These are phyloP conservation scores for Hypericum androsaemum DNA, from an alignment of 345 rosid species.

Conservation along the genomic window DNA sequence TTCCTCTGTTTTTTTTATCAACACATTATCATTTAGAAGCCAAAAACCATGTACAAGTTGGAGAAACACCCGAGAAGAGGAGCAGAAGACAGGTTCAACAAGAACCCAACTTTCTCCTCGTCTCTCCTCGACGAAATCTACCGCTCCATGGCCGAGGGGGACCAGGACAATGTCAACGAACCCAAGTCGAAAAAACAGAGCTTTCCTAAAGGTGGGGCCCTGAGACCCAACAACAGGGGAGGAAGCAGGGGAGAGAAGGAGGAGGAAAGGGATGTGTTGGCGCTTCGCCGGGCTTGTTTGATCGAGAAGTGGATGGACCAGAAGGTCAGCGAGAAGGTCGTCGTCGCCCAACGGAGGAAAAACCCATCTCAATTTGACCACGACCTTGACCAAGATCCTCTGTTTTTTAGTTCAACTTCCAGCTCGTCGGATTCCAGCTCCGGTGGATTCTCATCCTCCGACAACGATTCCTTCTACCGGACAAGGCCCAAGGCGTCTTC, in stretches of 20 bases:
- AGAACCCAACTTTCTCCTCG: constrained; percentile 82
- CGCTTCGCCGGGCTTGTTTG: constrained; percentile 28
- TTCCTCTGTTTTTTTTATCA: too few species aligned
- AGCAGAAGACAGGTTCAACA: too few species aligned
- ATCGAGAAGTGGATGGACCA: constrained; percentile 35
- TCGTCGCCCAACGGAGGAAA: background rate
- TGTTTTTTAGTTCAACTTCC: constrained; percentile 56
- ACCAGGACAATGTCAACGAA: background rate
- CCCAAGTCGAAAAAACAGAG: constrained; percentile 23
- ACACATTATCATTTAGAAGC: too few species aligned
- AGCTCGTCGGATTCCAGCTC: constrained; percentile 75
- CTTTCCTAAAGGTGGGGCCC: too few species aligned
- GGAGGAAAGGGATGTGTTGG: constrained; percentile 14
- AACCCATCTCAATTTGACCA: constrained; percentile 10
- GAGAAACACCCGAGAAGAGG: too few species aligned
- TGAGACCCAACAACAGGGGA: too few species aligned
- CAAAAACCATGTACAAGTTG: too few species aligned
- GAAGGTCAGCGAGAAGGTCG: constrained; percentile 20
- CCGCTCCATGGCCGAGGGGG: constrained; percentile 60
- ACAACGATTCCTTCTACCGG: constrained; percentile 45
- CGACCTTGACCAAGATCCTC: constrained; percentile 32
- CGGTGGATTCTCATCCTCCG: constrained; percentile 76
- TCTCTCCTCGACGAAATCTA: constrained; percentile 83
- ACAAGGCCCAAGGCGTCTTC: constrained; percentile 29
- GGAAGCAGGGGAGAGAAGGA: background rate